These are phyloP conservation scores for Cladosporium halotolerans DNA, from an alignment of 2,329 filamentous ascomycete species.

Conservation along the genomic window DNA sequence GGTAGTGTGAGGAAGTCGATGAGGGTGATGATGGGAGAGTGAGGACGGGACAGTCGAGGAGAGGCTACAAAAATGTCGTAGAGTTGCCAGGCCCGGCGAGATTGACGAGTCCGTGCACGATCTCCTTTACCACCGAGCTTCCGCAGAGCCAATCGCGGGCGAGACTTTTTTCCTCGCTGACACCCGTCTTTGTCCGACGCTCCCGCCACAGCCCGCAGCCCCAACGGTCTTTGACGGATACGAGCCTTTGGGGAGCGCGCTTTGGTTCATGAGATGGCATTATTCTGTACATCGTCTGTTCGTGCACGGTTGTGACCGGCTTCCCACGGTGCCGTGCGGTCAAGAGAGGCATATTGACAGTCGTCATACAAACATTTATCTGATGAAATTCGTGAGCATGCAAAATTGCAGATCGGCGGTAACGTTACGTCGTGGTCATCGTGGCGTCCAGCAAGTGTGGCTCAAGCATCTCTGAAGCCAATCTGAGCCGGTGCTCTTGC, in stretches of 20 bases:
- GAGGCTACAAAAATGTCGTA: background rate
- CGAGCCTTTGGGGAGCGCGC: too few relatives aligned
- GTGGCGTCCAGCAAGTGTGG: background rate
- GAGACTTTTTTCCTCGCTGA: background rate
- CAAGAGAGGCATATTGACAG: too few relatives aligned
- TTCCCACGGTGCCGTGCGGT: too few relatives aligned
- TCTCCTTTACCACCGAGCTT: background rate
- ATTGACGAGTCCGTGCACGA: background rate
- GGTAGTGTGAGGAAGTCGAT: slow-evolving; percentile 12
- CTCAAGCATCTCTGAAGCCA: background rate
- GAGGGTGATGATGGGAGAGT: slow-evolving; percentile 3
- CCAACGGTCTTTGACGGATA: too few relatives aligned
- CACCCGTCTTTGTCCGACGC: background rate
- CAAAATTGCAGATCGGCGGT: background rate
- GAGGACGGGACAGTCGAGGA: background rate
- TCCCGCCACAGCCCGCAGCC: background rate
- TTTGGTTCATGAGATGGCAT: too few relatives aligned
- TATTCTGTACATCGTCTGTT: too few relatives aligned
- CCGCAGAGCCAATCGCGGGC: background rate
- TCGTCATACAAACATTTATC: too few relatives aligned
- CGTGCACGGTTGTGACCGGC: too few relatives aligned
- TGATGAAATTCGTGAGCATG: too few relatives aligned
- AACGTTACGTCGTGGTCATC: background rate
- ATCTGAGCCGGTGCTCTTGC: background rate
- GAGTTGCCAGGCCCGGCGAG: background rate